Evolutionary conservation across 192 early-diverging fungal species (phyloP).

Genomic region (Irineochytrium annulatum): DNA sequence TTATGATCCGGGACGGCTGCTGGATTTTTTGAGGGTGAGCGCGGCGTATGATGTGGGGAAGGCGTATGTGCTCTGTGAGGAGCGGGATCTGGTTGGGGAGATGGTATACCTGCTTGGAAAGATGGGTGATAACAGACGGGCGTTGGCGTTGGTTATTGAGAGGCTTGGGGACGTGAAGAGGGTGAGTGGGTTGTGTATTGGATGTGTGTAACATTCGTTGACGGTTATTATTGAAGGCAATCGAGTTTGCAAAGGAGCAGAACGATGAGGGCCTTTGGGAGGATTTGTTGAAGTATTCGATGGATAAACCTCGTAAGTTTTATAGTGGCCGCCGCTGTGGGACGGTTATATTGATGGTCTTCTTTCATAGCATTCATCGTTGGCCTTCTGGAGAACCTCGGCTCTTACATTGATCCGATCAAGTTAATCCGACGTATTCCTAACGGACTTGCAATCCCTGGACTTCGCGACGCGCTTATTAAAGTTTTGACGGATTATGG

Average conservation of each 20-base stretch:
- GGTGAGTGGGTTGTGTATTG: conserved; percentile 35
- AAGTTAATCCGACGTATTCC: conserved; percentile 77
- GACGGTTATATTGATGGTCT: conserved; percentile 4
- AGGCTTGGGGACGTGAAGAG: conserved; percentile 82
- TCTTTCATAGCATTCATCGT: conserved; percentile 76
- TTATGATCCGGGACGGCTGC: conserved; percentile 47
- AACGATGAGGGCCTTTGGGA: conserved; percentile 94
- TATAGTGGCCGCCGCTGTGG: neutral
- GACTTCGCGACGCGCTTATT: conserved; percentile 73
- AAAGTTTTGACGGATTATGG: conserved; percentile 90
- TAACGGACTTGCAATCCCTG: conserved; percentile 72
- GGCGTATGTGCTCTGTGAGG: conserved; percentile 79
- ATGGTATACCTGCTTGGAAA: conserved; percentile 97
- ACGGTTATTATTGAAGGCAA: conserved; percentile 59
- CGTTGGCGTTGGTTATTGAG: conserved; percentile 90
- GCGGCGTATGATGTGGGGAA: conserved; percentile 24
- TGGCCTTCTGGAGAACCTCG: conserved; percentile 85
- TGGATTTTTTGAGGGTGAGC: conserved; percentile 74
- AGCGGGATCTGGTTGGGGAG: conserved; percentile 85
- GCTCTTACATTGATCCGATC: conserved; percentile 81
- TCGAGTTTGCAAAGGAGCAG: conserved; percentile 97
- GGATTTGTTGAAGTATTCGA: conserved; percentile 87
- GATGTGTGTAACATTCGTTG: conserved; percentile 2
- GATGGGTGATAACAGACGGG: conserved; percentile 93
- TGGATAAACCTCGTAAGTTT: conserved; percentile 86